Percentiles rank a stretch among this genome's conserved stretches.
phyloP scores from a whole-genome alignment of 306 rosid species.

The Vigna reflexopilosa region DNA sequence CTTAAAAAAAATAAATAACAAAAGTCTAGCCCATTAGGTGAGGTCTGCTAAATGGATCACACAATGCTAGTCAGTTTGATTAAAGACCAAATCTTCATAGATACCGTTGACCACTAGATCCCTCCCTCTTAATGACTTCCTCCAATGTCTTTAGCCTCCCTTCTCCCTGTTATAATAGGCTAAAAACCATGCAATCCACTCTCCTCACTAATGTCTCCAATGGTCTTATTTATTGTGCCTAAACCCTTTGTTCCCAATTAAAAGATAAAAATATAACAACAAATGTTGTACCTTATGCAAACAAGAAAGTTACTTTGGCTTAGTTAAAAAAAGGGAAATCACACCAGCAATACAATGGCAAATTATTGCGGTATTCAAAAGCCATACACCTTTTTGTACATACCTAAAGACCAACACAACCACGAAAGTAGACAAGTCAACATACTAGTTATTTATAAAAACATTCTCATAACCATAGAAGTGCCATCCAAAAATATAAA shows the following conservation, averaged over 20 bases:
- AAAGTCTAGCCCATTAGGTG: neutral
- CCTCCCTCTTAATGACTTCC: neutral
- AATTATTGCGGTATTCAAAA: neutral
- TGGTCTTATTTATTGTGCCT: neutral
- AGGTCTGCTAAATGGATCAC: neutral
- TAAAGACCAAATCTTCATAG: neutral
- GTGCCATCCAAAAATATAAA: slow-evolving; percentile 22
- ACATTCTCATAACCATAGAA: slow-evolving; percentile 14
- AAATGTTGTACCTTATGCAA: neutral
- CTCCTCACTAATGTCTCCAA: neutral
- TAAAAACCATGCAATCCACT: neutral
- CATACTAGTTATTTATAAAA: neutral
- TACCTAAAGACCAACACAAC: neutral
- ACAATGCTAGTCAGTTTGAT: neutral
- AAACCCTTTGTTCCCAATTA: too few relatives aligned
- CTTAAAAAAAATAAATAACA: neutral
- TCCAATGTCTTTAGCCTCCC: neutral
- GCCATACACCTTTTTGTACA: neutral
- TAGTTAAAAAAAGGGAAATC: neutral
- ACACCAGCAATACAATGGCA: neutral
- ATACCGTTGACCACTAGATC: neutral
- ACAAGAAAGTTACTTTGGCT: slow-evolving; percentile 10
- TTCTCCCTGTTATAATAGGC: neutral
- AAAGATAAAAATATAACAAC: neutral
- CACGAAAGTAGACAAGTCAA: neutral